Conservation (phyloP, 176 grass and related monocot genomes). For the Aegilops longissima region DNA sequence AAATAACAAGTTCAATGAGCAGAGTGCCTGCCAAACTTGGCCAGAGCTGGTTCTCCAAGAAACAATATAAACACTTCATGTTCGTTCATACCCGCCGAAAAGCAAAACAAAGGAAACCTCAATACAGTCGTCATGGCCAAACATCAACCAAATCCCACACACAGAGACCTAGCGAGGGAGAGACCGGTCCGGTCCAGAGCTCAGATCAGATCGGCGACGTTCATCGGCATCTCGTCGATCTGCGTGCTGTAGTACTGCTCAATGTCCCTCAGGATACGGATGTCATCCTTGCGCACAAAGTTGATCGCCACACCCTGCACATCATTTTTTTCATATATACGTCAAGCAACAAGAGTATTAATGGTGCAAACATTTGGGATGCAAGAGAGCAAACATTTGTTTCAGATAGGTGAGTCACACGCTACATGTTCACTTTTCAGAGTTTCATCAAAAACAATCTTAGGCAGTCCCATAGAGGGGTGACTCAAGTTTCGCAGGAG, state of each 20-base stretch:
- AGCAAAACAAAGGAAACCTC: not conserved
- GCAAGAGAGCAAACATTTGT: not conserved
- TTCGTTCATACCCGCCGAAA: too few relatives aligned
- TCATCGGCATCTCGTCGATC: conserved; percentile 99
- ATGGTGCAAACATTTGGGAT: not conserved
- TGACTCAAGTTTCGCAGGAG: not conserved
- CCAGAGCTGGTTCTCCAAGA: too few relatives aligned
- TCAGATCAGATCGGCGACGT: conserved; percentile 96
- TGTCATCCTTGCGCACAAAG: conserved; percentile 94
- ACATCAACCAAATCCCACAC: too few relatives aligned
- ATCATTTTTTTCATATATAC: not conserved
- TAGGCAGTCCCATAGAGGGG: too few relatives aligned
- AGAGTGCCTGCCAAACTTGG: too few relatives aligned
- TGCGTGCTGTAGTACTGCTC: conserved; percentile 99
- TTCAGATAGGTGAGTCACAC: not conserved
- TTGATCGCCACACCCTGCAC: conserved; percentile 96
- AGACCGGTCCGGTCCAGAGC: not conserved
- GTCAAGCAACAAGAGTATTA: not conserved
- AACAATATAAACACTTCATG: too few relatives aligned
- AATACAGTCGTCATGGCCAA: not conserved
- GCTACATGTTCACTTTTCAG: not conserved
- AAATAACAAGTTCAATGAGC: too few relatives aligned
- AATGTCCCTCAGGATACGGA: conserved; percentile 89
- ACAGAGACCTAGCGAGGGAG: too few relatives aligned
- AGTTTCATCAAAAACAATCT: too few relatives aligned